These are phyloP conservation scores for Chenopodium berlandieri DNA, from an alignment of 148 eudicot species.

Conservation along the genomic window DNA sequence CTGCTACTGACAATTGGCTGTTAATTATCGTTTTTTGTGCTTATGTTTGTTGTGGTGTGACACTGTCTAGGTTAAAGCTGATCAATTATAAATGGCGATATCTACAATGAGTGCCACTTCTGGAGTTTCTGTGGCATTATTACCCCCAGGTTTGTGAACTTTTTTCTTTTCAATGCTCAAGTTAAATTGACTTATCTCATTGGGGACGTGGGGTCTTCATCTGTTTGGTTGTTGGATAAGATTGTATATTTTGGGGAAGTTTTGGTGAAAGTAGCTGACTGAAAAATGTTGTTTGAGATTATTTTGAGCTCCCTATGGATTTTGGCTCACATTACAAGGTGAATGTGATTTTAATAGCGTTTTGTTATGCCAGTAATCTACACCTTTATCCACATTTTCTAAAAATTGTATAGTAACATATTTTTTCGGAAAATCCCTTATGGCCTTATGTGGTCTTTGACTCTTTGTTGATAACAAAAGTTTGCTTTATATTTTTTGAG, in stretches of 20 bases:
- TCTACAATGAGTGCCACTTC: conserved; percentile 22
- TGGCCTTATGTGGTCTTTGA: background rate
- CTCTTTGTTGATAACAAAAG: background rate
- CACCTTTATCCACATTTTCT: background rate
- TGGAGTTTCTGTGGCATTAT: conserved; percentile 7
- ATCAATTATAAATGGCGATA: conserved; percentile 21
- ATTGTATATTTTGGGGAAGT: background rate
- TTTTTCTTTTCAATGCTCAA: background rate
- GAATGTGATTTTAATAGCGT: background rate
- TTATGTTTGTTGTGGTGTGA: background rate
- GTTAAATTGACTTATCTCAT: background rate
- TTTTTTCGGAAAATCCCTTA: background rate
- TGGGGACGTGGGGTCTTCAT: background rate
- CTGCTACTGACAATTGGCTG: background rate
- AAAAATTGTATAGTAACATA: background rate
- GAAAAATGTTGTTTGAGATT: background rate
- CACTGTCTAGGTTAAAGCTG: conserved; percentile 17
- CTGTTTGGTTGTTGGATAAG: background rate
- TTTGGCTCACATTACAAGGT: background rate
- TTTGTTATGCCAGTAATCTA: background rate
- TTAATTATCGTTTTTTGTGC: background rate
- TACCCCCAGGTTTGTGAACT: conserved; percentile 18
- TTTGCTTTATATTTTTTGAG: background rate
- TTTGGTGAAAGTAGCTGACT: background rate
- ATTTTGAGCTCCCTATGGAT: background rate